phyloP scores from a whole-genome alignment of 345 rosid genomes.

The Limnanthes douglasii region DNA sequence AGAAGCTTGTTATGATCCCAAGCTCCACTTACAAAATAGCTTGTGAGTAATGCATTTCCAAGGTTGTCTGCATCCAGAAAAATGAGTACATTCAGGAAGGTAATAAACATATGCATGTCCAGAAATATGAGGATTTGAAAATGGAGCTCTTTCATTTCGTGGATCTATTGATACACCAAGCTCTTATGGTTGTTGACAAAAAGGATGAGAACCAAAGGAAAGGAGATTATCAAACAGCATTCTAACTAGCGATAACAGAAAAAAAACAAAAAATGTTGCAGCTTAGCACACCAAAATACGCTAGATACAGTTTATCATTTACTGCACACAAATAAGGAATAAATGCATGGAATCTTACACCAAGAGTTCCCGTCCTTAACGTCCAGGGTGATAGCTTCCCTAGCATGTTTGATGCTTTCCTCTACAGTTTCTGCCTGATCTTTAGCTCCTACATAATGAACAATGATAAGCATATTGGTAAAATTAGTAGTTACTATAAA shows the following conservation, averaged over 20 bases:
- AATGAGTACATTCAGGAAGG: conserved; percentile 5
- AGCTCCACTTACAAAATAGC: conserved; percentile 51
- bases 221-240: too few relatives aligned
- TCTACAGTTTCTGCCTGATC: conserved; percentile 38
- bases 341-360: conserved; percentile 36
- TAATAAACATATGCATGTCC: neutral
- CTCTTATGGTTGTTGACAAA: too few relatives aligned
- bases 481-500: too few relatives aligned
- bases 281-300: too few relatives aligned
- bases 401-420: conserved; percentile 61
- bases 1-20: conserved; percentile 61
- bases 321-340: too few relatives aligned
- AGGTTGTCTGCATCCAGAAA: conserved; percentile 46
- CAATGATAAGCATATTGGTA: conserved; percentile 1
- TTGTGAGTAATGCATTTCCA: conserved; percentile 65
- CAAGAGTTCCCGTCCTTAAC: conserved; percentile 72
- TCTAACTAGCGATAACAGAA: too few relatives aligned
- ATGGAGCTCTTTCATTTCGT: neutral
- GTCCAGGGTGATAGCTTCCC: conserved; percentile 56
- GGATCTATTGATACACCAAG: too few relatives aligned
- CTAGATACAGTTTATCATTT: too few relatives aligned
- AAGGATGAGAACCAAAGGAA: too few relatives aligned
- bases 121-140: conserved; percentile 1
- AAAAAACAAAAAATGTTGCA: too few relatives aligned
- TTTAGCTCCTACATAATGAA: conserved; percentile 25